A percentile compares a stretch with the other conserved stretches of the same genome.
Conservation (phyloP, 805 yeast genomes). For the Kregervanrija fluxuum region DNA sequence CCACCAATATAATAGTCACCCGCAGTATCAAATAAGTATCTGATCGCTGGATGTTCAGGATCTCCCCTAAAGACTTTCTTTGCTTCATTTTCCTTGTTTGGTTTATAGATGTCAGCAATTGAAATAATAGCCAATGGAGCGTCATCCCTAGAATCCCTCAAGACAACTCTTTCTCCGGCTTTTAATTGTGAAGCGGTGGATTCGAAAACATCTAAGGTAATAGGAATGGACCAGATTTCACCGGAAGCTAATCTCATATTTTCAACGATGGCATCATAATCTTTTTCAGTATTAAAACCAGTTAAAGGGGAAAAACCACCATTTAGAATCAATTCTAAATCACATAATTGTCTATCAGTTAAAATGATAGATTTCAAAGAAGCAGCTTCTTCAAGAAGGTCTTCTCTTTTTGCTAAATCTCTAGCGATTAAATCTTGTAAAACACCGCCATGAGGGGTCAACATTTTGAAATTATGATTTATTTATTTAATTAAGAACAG, state of each 20-base stretch:
- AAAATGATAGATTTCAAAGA: slow-evolving; percentile 42
- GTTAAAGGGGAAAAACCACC: slow-evolving; percentile 90
- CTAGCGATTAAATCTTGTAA: slow-evolving; percentile 81
- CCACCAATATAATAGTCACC: slow-evolving; percentile 91
- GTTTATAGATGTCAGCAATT: slow-evolving; percentile 69
- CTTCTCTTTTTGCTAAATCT: slow-evolving; percentile 55
- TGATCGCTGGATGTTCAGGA: slow-evolving; percentile 91
- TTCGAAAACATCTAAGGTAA: slow-evolving; percentile 70
- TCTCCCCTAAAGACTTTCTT: slow-evolving; percentile 89
- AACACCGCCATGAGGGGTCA: slow-evolving; percentile 87
- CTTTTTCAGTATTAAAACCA: slow-evolving; percentile 60
- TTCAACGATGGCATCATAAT: slow-evolving; percentile 61
- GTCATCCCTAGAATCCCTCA: slow-evolving; percentile 78
- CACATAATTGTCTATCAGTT: slow-evolving; percentile 88
- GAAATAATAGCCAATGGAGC: slow-evolving; percentile 75
- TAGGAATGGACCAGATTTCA: slow-evolving; percentile 86
- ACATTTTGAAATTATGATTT: slow-evolving; percentile 33
- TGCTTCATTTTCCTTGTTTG: slow-evolving; percentile 77
- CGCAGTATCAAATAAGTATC: slow-evolving; percentile 62
- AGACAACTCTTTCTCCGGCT: slow-evolving; percentile 57
- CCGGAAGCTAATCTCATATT: slow-evolving; percentile 70
- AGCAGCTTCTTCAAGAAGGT: slow-evolving; percentile 53
- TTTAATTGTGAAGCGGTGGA: slow-evolving; percentile 38
- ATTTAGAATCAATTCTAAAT: slow-evolving; percentile 80
- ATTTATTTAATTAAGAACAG: too few relatives aligned